Evolutionary conservation across 805 yeast species (phyloP).

Genomic region (Lachancea fermentati): DNA sequence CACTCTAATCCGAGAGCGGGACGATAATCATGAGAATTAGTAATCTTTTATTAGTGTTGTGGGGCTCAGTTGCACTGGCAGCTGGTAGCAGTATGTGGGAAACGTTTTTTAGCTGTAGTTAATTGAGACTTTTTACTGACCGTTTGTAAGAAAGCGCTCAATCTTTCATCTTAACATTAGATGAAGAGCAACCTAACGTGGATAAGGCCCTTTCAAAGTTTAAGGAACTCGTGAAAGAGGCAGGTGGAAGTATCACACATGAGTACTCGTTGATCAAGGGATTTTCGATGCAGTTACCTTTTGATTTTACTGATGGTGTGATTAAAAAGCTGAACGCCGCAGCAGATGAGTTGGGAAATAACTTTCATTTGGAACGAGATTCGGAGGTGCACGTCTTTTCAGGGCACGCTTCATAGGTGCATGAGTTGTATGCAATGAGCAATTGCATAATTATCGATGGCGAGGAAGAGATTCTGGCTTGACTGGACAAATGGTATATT

Average conservation of each 20-base stretch:
- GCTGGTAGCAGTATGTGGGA: background rate
- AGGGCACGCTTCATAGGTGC: constrained; percentile 4
- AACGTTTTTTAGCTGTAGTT: too few relatives aligned
- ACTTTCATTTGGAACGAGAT: constrained; percentile 24
- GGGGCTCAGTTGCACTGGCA: background rate
- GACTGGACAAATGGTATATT: too few relatives aligned
- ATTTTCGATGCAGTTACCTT: constrained; percentile 39
- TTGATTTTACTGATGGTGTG: constrained; percentile 21
- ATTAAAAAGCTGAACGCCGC: constrained; percentile 14
- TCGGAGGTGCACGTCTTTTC: constrained; percentile 23
- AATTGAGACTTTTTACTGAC: too few relatives aligned
- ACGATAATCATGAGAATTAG: background rate
- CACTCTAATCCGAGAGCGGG: too few relatives aligned
- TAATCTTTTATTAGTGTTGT: background rate
- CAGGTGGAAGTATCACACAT: constrained; percentile 43
- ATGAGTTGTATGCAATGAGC: background rate
- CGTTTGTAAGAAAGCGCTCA: constrained; percentile 1
- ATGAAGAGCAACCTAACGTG: constrained; percentile 3
- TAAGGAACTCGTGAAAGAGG: constrained; percentile 29
- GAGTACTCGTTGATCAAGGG: constrained; percentile 47
- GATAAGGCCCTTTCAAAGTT: constrained; percentile 22
- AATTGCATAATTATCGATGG: too few relatives aligned
- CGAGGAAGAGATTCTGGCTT: too few relatives aligned
- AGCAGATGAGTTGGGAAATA: constrained; percentile 17
- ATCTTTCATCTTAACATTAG: constrained; percentile 8